phyloP scores from a whole-genome alignment of 2,329 filamentous ascomycete genomes.

The Tolypocladium ovalisporum region DNA sequence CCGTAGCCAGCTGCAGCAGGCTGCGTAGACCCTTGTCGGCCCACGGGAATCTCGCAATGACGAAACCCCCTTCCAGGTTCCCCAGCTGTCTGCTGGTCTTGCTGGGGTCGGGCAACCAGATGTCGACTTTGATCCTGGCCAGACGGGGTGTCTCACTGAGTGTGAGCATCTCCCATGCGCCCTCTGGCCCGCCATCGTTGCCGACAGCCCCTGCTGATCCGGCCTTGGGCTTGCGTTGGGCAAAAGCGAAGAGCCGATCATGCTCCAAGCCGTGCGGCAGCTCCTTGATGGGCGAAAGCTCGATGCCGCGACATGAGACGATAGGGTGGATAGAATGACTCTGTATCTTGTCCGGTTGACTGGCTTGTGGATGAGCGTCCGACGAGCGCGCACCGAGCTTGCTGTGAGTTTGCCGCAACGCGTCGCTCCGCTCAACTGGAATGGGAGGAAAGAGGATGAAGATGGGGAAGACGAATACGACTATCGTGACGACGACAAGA shows the following conservation, averaged over 20 bases:
- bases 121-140: conserved; percentile 54
- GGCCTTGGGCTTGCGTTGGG: conserved; percentile 34
- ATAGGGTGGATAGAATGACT: conserved; percentile 73
- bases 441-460: conserved; percentile 45
- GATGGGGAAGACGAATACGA: conserved; percentile 42
- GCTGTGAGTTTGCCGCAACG: conserved; percentile 42
- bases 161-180: conserved; percentile 61
- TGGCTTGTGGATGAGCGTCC: conserved; percentile 14
- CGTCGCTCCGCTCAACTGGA: conserved; percentile 40
- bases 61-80: conserved; percentile 42
- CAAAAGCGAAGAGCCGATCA: conserved; percentile 77
- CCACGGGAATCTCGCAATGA: conserved; percentile 59
- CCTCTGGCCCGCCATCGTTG: neutral
- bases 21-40: conserved; percentile 37
- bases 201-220: neutral
- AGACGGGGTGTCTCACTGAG: conserved; percentile 59
- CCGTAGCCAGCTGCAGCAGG: conserved; percentile 29
- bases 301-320: conserved; percentile 71
- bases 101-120: conserved; percentile 57
- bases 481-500: conserved; percentile 31
- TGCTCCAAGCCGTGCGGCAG: conserved; percentile 61
- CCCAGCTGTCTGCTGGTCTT: conserved; percentile 41
- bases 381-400: conserved; percentile 30
- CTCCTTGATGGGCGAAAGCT: conserved; percentile 54
- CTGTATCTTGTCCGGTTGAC: conserved; percentile 27